Evolutionary conservation across 2,329 filamentous ascomycete species (phyloP).

Genomic region (Karstenula rhodostoma): DNA sequence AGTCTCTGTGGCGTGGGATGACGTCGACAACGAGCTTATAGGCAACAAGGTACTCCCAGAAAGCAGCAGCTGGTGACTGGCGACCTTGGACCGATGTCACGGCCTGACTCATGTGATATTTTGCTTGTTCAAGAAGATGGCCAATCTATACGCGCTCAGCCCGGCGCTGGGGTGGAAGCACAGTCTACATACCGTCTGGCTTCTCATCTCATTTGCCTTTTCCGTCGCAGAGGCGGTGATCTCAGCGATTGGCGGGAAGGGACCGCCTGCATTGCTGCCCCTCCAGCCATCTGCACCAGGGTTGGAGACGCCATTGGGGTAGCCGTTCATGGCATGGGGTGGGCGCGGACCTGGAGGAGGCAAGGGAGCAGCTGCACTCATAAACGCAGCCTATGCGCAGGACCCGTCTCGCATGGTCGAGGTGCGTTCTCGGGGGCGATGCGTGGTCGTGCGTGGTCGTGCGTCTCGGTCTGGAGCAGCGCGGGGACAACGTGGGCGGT

Average conservation of each 20-base stretch:
- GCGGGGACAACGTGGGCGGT: constrained; percentile 6
- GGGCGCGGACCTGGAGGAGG: constrained; percentile 38
- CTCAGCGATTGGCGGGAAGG: constrained; percentile 53
- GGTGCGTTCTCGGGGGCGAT: background rate
- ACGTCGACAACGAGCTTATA: constrained; percentile 79
- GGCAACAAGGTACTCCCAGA: constrained; percentile 84
- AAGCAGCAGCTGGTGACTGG: constrained; percentile 73
- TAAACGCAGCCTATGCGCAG: constrained; percentile 37
- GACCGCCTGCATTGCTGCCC: constrained; percentile 34
- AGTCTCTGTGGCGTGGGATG: constrained; percentile 80
- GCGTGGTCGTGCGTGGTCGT: constrained; percentile 7
- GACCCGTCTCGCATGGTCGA: constrained; percentile 36
- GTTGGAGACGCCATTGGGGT: constrained; percentile 33
- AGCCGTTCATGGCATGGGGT: constrained; percentile 42
- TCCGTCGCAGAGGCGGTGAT: constrained; percentile 51
- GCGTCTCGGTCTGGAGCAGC: background rate
- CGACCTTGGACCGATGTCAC: constrained; percentile 56
- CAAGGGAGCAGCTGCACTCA: constrained; percentile 51
- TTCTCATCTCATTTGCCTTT: constrained; percentile 41
- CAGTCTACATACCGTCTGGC: constrained; percentile 35
- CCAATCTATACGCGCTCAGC: constrained; percentile 46
- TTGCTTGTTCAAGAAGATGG: constrained; percentile 52
- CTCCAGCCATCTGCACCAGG: constrained; percentile 32
- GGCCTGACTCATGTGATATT: constrained; percentile 57
- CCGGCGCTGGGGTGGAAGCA: background rate